Percentiles rank a stretch among this genome's conserved stretches.
Conservation (phyloP, 2,329 filamentous ascomycete species). For the Thielaviopsis musarum region DNA sequence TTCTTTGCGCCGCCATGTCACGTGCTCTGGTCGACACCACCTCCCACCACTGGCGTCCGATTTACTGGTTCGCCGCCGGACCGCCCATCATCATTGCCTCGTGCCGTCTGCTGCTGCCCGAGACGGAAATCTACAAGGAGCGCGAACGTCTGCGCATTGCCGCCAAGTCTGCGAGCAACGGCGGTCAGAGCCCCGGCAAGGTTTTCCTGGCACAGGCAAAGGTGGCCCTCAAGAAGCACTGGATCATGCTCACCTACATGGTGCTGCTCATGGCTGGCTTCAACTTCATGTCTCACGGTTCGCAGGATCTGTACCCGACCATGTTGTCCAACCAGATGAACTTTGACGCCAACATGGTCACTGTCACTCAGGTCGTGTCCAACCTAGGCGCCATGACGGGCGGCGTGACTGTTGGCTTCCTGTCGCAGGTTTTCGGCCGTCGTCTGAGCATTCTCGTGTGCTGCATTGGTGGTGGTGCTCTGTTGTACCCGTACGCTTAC, state of each 20-base stretch:
- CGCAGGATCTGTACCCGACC: slow-evolving; percentile 63
- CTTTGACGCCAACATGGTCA: slow-evolving; percentile 34
- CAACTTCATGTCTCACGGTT: slow-evolving; percentile 61
- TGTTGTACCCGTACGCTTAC: slow-evolving; percentile 57
- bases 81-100: slow-evolving; percentile 67
- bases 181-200: slow-evolving; percentile 25
- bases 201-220: slow-evolving; percentile 62
- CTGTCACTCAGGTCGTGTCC: slow-evolving; percentile 59
- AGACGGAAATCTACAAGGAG: slow-evolving; percentile 57
- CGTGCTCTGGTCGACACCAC: slow-evolving; percentile 60
- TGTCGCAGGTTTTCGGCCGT: slow-evolving; percentile 59
- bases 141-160: slow-evolving; percentile 44
- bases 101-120: slow-evolving; percentile 60
- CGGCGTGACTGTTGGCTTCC: slow-evolving; percentile 54
- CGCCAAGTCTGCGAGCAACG: slow-evolving; percentile 15
- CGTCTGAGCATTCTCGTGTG: slow-evolving; percentile 48
- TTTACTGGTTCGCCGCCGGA: slow-evolving; percentile 79
- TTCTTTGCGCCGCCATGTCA: slow-evolving; percentile 40
- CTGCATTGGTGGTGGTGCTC: slow-evolving; percentile 38
- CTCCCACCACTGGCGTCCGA: slow-evolving; percentile 61
- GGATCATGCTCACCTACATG: slow-evolving; percentile 57
- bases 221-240: slow-evolving; percentile 62
- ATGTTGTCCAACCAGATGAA: slow-evolving; percentile 43
- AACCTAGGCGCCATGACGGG: slow-evolving; percentile 62
- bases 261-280: slow-evolving; percentile 47